phyloP scores from a whole-genome alignment of 2,329 filamentous ascomycete genomes.

The Rhynchosporium graminicola region DNA sequence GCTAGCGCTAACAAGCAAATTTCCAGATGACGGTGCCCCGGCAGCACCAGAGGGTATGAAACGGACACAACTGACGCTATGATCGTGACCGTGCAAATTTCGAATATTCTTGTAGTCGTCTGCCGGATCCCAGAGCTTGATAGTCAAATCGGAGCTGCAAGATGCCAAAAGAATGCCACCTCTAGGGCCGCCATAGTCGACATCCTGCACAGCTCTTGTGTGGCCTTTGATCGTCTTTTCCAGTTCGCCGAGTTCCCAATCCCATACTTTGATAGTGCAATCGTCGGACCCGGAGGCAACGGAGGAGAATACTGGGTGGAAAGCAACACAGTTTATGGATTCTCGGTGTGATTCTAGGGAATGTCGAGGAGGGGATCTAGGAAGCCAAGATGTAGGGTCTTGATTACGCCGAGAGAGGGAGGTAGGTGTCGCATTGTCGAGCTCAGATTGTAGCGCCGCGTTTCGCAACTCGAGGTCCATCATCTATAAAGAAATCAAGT shows the following conservation, averaged over 20 bases:
- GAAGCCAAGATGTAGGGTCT: slow-evolving; percentile 84
- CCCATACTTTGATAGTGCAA: slow-evolving; percentile 94
- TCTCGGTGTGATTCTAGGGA: slow-evolving; percentile 79
- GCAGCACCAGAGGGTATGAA: slow-evolving; percentile 51
- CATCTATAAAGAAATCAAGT: slow-evolving; percentile 56
- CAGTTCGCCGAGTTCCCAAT: slow-evolving; percentile 90
- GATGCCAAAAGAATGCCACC: slow-evolving; percentile 73
- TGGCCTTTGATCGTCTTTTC: slow-evolving; percentile 90
- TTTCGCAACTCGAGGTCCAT: slow-evolving; percentile 86
- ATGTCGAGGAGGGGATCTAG: slow-evolving; percentile 73
- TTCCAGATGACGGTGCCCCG: slow-evolving; percentile 61
- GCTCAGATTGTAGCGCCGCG: slow-evolving; percentile 72
- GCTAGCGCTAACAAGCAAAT: slow-evolving; percentile 82
- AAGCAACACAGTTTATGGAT: slow-evolving; percentile 83
- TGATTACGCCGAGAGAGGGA: slow-evolving; percentile 58
- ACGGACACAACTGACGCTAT: slow-evolving; percentile 83
- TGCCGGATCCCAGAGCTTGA: slow-evolving; percentile 90
- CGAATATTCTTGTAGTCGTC: slow-evolving; percentile 95
- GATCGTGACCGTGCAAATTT: slow-evolving; percentile 87
- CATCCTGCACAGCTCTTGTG: slow-evolving; percentile 81
- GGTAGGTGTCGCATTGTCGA: slow-evolving; percentile 52
- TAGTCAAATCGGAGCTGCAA: slow-evolving; percentile 79
- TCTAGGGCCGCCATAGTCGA: slow-evolving; percentile 85
- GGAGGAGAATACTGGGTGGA: slow-evolving; percentile 88
- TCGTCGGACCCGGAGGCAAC: slow-evolving; percentile 90